Evolutionary conservation across 139 green algal genomes (phyloP), one percentile per base, ranked within the genome.

Genomic region (Eudorina sp.): DNA sequence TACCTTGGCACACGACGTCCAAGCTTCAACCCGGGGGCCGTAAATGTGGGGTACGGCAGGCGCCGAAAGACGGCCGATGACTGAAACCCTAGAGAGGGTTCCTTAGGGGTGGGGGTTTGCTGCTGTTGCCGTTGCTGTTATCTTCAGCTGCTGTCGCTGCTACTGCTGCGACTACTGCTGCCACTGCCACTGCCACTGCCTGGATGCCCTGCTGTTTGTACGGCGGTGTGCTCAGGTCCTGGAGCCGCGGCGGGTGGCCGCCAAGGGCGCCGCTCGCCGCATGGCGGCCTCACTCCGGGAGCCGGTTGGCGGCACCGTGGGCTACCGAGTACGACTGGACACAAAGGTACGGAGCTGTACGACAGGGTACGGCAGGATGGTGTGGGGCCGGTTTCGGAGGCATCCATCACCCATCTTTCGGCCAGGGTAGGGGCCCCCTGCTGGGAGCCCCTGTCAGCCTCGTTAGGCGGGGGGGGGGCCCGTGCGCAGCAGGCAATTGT

Each of bases 201-300:
- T n/a, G n/a, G 51, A 16, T 58, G 51, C 16, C 13, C 16, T 73
- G 64, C 29, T 73, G 64, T 3, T 40, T 41, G 16, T 73, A 25
- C 27, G 27, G 55, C 23, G n/a, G 34, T 34, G 46, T 45, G n/a
- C 31, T 0, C 64, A 93, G 82, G 90, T 97, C 27, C 60, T 96
- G 53, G 95, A 96, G 89, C 95, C 95, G 18, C 83, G 95, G 45
- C 92, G 94, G 25, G 91, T 97, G 58, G 95, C 95, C 2, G 95
- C 95, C 53, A 94, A 93, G 79, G 89, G 93, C 6, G 95, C 95
- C 8, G 95, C 95, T 0, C 77, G 89, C 29, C 88, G 95, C 48
- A 96, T 97, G 94, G 93, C 95, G 11, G 46, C 92, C 0, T 70
- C 93, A n/a, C 89, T 97, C 45, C 89, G 91, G 11, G 91, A 96